Conservation (phyloP, 139 green algal genomes). For the Prasinococcaceae sp. region DNA sequence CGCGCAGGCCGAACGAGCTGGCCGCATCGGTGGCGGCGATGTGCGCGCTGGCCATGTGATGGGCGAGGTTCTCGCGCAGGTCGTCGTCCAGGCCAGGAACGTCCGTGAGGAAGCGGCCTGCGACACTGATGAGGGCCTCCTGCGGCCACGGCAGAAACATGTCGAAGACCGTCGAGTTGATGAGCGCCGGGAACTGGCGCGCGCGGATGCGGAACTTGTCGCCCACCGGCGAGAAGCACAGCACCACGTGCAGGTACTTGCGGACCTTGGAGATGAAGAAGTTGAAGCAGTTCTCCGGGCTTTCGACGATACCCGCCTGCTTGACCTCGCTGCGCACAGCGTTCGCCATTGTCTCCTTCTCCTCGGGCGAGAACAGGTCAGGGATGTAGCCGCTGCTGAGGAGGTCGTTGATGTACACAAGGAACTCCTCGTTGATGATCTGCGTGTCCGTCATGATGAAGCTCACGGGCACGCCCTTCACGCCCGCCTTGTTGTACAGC, state of each 20-base stretch:
- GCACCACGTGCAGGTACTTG: constrained; percentile 67
- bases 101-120: constrained; percentile 55
- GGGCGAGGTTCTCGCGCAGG: constrained; percentile 48
- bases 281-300: constrained; percentile 62
- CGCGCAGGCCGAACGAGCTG: constrained; percentile 34
- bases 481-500: constrained; percentile 57
- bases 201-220: constrained; percentile 74
- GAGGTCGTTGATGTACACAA: constrained; percentile 84
- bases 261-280: constrained; percentile 81
- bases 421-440: constrained; percentile 73
- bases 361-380: constrained; percentile 54
- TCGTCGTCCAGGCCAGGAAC: constrained; percentile 46
- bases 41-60: constrained; percentile 79
- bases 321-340: constrained; percentile 73
- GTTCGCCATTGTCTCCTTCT: constrained; percentile 60
- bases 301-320: constrained; percentile 58
- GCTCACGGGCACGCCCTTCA: constrained; percentile 46
- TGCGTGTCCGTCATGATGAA: constrained; percentile 80
- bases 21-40: constrained; percentile 35
- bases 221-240: constrained; percentile 81
- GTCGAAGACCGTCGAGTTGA: constrained; percentile 65
- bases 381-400: constrained; percentile 61
- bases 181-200: constrained; percentile 70
- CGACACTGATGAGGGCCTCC: constrained; percentile 68
- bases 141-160: constrained; percentile 73